Evolutionary conservation across 2,329 filamentous ascomycete species (phyloP).

Genomic region (Annulohypoxylon truncatum): DNA sequence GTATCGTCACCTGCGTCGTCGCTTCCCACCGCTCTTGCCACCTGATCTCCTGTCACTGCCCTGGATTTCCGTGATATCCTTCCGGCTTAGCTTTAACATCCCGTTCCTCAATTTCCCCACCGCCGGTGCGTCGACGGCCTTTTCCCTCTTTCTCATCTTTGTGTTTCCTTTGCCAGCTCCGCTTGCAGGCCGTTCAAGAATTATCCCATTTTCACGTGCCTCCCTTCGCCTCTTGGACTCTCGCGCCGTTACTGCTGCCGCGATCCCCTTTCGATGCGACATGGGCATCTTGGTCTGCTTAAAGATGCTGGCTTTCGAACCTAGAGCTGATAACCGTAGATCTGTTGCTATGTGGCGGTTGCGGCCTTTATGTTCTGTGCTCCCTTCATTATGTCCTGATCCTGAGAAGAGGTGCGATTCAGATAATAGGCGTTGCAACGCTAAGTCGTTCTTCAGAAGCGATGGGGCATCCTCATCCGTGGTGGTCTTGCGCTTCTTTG

Average conservation of each 20-base stretch:
- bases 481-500: conserved; percentile 46
- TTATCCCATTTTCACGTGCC: conserved; percentile 89
- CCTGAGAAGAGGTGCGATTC: conserved; percentile 86
- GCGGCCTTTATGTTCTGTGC: conserved; percentile 65
- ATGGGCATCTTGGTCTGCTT: conserved; percentile 90
- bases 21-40: conserved; percentile 38
- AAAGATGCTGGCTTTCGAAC: conserved; percentile 79
- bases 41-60: conserved; percentile 30
- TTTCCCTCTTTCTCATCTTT: conserved; percentile 60
- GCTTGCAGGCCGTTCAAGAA: conserved; percentile 73
- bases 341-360: conserved; percentile 86
- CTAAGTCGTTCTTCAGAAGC: conserved; percentile 91
- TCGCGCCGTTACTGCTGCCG: conserved; percentile 69
- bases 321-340: conserved; percentile 82
- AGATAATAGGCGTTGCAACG: conserved; percentile 86
- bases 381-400: conserved; percentile 48
- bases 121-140: conserved; percentile 77
- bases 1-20: conserved; percentile 41
- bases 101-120: conserved; percentile 85
- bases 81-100: conserved; percentile 76
- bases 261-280: conserved; percentile 86
- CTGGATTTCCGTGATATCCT: conserved; percentile 68
- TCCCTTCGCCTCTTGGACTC: conserved; percentile 80
- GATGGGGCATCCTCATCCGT: conserved; percentile 69
- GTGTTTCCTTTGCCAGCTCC: conserved; percentile 47